Percentiles rank a stretch among this genome's conserved stretches.
Evolutionary conservation across 768 basidiomycete genomes (phyloP).

Genomic region (Pluteus cervinus): DNA sequence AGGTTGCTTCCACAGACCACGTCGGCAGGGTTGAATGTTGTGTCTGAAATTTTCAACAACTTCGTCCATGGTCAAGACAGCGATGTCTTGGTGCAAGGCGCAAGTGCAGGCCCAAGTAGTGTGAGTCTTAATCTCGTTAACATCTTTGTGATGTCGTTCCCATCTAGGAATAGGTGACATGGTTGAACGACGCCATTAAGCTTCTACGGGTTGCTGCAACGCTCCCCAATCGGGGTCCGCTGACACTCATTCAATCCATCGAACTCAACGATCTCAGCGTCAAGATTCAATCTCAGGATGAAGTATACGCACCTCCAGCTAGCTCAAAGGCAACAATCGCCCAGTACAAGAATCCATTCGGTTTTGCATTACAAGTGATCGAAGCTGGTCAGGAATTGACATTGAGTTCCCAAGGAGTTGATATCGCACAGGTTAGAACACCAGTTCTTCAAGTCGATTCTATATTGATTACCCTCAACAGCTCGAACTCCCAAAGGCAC

Average conservation of each 20-base stretch:
- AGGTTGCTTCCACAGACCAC: constrained; percentile 59
- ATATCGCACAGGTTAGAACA: constrained; percentile 45
- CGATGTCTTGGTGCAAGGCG: constrained; percentile 51
- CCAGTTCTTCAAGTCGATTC: background rate
- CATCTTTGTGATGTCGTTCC: constrained; percentile 15
- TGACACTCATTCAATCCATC: constrained; percentile 62
- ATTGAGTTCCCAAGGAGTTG: constrained; percentile 38
- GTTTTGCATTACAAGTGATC: constrained; percentile 64
- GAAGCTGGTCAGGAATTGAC: constrained; percentile 49
- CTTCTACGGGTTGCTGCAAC: constrained; percentile 50
- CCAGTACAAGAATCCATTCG: constrained; percentile 68
- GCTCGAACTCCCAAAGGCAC: constrained; percentile 44
- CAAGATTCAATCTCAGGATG: constrained; percentile 40
- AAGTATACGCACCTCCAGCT: constrained; percentile 56
- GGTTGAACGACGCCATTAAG: constrained; percentile 71
- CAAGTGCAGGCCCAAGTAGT: constrained; percentile 53
- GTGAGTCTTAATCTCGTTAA: no score
- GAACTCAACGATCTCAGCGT: constrained; percentile 50
- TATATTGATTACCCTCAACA: constrained; percentile 13
- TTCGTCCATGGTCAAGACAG: constrained; percentile 66
- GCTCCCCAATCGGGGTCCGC: constrained; percentile 56
- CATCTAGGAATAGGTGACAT: constrained; percentile 43
- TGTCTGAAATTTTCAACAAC: constrained; percentile 65
- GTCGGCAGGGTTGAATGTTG: constrained; percentile 43
- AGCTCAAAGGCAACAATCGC: constrained; percentile 51